Evolutionary conservation across 1,284 basidiomycete genomes (phyloP).

Genomic region (Athelia sp.): DNA sequence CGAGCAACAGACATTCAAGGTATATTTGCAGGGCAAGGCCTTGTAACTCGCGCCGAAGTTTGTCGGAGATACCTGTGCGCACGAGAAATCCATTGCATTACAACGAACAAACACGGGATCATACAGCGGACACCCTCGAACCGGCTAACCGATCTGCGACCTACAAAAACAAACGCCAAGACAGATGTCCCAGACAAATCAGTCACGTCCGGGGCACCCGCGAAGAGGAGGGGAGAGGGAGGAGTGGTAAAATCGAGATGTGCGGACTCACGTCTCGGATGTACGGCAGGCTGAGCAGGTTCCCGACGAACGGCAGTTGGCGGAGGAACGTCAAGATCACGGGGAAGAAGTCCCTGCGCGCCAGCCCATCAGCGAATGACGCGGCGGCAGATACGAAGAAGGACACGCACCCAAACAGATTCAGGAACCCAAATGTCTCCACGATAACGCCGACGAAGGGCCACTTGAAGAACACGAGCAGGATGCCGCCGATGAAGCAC

Average conservation of each 20-base stretch:
- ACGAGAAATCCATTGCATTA: too few relatives aligned
- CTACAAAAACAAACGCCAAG: not conserved
- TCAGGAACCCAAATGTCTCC: conserved; percentile 95
- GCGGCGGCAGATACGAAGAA: not conserved
- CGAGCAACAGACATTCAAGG: too few relatives aligned
- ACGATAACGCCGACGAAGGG: conserved; percentile 91
- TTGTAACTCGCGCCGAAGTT: too few relatives aligned
- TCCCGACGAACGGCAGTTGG: conserved; percentile 92
- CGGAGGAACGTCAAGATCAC: conserved; percentile 95
- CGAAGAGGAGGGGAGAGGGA: too few relatives aligned
- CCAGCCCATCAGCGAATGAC: conserved; percentile 6
- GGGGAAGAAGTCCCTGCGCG: conserved; percentile 93
- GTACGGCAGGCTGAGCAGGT: conserved; percentile 82
- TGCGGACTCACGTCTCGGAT: conserved; percentile 63
- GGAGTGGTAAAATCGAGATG: not conserved
- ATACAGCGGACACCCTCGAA: too few relatives aligned
- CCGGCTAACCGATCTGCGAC: too few relatives aligned
- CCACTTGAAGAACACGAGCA: conserved; percentile 88
- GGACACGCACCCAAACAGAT: conserved; percentile 88
- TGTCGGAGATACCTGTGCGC: too few relatives aligned
- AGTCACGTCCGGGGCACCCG: not conserved
- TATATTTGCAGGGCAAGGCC: too few relatives aligned
- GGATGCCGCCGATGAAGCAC: conserved; percentile 88
- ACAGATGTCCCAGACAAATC: conserved; percentile 2
- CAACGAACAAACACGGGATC: too few relatives aligned